Base-by-base conservation (phyloP, 139 green algal species). In the Closterium sp. region DNA sequence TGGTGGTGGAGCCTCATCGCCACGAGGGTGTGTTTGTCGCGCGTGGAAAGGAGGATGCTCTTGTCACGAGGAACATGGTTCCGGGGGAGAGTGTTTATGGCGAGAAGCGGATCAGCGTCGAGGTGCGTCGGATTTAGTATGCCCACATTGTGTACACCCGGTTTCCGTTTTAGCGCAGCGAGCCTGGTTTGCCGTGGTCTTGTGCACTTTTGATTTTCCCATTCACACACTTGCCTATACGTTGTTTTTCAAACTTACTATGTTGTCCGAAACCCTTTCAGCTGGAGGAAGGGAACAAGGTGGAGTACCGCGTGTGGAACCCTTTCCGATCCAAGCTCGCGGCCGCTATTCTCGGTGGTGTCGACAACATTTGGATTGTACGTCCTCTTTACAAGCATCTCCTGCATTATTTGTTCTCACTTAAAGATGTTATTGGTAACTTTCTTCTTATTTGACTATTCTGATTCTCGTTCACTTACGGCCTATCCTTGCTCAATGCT, bases 221-320 rank as follows among this genome's bases (percentile, higher is more conserved):
- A n/a, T n/a, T n/a, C n/a, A n/a, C n/a, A n/a, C n/a, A n/a, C n/a
- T n/a, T n/a, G n/a, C n/a, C n/a, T n/a, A n/a, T n/a, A n/a, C n/a
- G n/a, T n/a, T n/a, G n/a, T 45, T 45, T 45, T 45, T 11, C 4
- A 0, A 45, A 45, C n/a, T 73, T 28, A 4, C 7, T 9, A 31
- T 90, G 38, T 90, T 28, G 38, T 45, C 38, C 38, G 5, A 50
- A 50, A 50, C 29, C n/a, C 9, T 84, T 84, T n/a, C 94, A 96
- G 87, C 95, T 93, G 70, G 96, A 95, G 88, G 96, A 97, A 10
- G 95, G 95, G 86, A 94, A 97, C 50, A 99, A 99, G 96, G 95
- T 97, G 4, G 98, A 99, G 97, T 99, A 99, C 96, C 96, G 98
- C 62, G 98, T 99, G 45, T 99, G 98, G 98, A 99, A 99, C 96